These are phyloP conservation scores for Acorus gramineus DNA, from an alignment of 106 monocot species.

Conservation along the genomic window DNA sequence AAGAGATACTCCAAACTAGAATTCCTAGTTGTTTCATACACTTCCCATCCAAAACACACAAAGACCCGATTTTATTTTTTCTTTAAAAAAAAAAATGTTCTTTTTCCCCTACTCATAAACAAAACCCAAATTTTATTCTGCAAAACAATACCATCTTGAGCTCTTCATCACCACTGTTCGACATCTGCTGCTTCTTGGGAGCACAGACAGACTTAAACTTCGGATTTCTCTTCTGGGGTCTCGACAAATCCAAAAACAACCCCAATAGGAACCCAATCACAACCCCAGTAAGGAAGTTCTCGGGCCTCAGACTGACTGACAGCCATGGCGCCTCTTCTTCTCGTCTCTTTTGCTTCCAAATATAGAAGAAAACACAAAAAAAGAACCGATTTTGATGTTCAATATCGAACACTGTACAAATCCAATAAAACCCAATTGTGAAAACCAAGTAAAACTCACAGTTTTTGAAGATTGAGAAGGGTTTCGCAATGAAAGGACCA, in stretches of 20 bases:
- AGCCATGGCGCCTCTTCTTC: slow-evolving; percentile 67
- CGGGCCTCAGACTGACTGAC: slow-evolving; percentile 46
- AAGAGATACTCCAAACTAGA: too few species aligned
- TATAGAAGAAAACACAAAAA: neutral
- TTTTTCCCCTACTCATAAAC: too few species aligned
- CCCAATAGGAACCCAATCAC: slow-evolving; percentile 77
- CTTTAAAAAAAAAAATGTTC: too few species aligned
- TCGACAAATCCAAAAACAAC: slow-evolving; percentile 50
- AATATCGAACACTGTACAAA: too few species aligned
- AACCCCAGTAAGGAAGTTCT: slow-evolving; percentile 75
- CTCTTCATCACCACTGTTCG: slow-evolving; percentile 31
- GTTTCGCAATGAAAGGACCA: slow-evolving; percentile 5
- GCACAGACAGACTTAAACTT: slow-evolving; percentile 12
- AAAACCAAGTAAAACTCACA: neutral
- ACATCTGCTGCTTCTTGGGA: slow-evolving; percentile 18
- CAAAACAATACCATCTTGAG: slow-evolving; percentile 66
- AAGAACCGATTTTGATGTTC: neutral
- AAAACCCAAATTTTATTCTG: too few species aligned
- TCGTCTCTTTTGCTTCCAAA: slow-evolving; percentile 22
- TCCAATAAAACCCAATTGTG: neutral
- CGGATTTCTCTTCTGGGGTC: slow-evolving; percentile 1
- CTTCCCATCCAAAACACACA: too few species aligned
- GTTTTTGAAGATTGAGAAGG: neutral
- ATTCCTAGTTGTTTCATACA: too few species aligned
- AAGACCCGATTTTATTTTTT: too few species aligned